A percentile compares a stretch with the other conserved stretches of the same genome.
phyloP scores from a whole-genome alignment of 2,329 filamentous ascomycete species.

The Pyricularia pennisetigena region DNA sequence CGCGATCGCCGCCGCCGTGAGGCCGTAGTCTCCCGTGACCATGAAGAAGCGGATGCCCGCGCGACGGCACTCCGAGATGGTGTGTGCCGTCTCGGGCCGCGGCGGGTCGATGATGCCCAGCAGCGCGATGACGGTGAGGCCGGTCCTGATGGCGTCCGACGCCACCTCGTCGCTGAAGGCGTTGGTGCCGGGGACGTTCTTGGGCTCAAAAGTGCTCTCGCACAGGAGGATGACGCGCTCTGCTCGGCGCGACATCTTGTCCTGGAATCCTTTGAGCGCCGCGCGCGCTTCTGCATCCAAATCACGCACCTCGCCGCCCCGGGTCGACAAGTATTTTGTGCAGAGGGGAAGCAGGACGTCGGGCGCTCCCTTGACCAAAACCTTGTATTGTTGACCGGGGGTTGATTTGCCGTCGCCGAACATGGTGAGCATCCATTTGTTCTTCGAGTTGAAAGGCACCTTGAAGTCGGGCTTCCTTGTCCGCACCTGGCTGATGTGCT shows the following conservation, averaged over 20 bases:
- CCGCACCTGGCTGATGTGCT: constrained; percentile 48
- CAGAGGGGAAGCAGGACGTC: constrained; percentile 62
- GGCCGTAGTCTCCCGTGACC: constrained; percentile 71
- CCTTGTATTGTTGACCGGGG: constrained; percentile 27
- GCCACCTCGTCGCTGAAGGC: constrained; percentile 48
- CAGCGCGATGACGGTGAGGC: constrained; percentile 62
- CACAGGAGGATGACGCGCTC: constrained; percentile 59
- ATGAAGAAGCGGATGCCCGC: constrained; percentile 69
- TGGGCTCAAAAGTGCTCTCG: constrained; percentile 34
- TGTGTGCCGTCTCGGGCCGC: constrained; percentile 59
- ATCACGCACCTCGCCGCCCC: constrained; percentile 38
- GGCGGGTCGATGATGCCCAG: constrained; percentile 73
- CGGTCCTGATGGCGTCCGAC: constrained; percentile 38
- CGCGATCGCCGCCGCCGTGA: constrained; percentile 66
- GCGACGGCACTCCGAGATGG: constrained; percentile 53
- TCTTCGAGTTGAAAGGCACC: constrained; percentile 71
- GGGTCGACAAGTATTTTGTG: constrained; percentile 41
- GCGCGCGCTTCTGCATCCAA: constrained; percentile 35
- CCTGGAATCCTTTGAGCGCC: constrained; percentile 49
- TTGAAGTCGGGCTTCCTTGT: constrained; percentile 56
- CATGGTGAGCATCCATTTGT: constrained; percentile 69
- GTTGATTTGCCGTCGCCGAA: constrained; percentile 33
- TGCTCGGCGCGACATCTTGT: constrained; percentile 58
- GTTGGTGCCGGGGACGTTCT: constrained; percentile 29
- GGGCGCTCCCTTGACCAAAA: constrained; percentile 70